Conservation (phyloP, 345 rosid genomes). For the Eucalyptus sp. region DNA sequence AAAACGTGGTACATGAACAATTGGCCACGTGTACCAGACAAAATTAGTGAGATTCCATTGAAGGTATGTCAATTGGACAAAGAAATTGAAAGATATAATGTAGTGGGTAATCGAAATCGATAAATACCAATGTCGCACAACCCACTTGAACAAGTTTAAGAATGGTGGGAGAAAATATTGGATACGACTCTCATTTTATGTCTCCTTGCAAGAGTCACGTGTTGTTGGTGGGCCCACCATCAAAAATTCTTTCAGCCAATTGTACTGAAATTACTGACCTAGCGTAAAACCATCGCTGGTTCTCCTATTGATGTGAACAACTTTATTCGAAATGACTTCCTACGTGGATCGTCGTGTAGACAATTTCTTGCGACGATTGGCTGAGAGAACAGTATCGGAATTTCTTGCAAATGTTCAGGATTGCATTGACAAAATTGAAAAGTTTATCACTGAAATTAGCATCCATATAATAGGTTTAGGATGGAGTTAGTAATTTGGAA, state of each 20-base stretch:
- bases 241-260: background rate
- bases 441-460: background rate
- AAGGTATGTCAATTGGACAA: background rate
- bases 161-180: background rate
- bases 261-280: background rate
- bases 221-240: background rate
- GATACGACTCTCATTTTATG: background rate
- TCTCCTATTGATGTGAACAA: background rate
- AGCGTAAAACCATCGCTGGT: background rate
- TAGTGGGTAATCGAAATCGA: background rate
- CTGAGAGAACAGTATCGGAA: accelerated
- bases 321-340: background rate
- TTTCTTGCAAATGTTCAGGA: background rate
- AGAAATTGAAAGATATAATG: background rate
- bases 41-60: background rate
- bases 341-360: background rate
- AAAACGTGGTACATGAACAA: background rate
- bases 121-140: background rate
- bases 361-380: background rate
- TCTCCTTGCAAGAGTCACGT: background rate
- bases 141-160: background rate
- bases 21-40: background rate
- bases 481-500: background rate
- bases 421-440: background rate
- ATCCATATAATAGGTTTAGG: background rate